Percentiles rank a stretch among this genome's conserved stretches.
Conservation (phyloP, 2,329 filamentous ascomycete species). For the Cercospora beticola region DNA sequence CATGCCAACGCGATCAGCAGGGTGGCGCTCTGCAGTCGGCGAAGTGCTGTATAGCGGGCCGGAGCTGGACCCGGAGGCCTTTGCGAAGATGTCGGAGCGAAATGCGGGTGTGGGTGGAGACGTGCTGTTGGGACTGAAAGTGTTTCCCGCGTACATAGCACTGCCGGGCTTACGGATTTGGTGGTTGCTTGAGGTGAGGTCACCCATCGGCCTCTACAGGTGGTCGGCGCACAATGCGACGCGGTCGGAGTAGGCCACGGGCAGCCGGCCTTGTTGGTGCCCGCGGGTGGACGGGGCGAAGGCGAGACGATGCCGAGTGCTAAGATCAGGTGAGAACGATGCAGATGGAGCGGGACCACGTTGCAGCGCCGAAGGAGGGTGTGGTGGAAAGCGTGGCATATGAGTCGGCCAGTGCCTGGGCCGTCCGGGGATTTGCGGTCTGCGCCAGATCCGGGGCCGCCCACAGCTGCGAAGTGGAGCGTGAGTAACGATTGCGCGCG, state of each 20-base stretch:
- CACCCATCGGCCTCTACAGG: slow-evolving; percentile 22
- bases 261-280: background rate
- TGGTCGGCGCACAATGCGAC: background rate
- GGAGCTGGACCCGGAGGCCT: slow-evolving; percentile 21
- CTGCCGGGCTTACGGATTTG: slow-evolving; percentile 15
- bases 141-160: slow-evolving; percentile 25
- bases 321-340: background rate
- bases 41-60: slow-evolving; percentile 43
- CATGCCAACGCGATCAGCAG: slow-evolving; percentile 39
- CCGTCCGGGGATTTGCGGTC: background rate
- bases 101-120: slow-evolving; percentile 28
- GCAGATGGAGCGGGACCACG: background rate
- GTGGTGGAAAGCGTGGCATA: slow-evolving; percentile 7
- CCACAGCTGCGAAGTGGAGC: background rate
- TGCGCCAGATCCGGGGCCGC: background rate
- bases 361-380: background rate
- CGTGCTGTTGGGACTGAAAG: slow-evolving; percentile 20
- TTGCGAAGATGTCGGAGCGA: slow-evolving; percentile 42
- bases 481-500: background rate
- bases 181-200: slow-evolving; percentile 19
- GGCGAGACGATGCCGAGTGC: background rate
- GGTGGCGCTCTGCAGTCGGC: slow-evolving; percentile 44
- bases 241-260: background rate
- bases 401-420: slow-evolving; percentile 2
- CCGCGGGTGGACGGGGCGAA: background rate